Conservation (phyloP, 78 protist genomes). For the Dictyostelium capitatum region DNA sequence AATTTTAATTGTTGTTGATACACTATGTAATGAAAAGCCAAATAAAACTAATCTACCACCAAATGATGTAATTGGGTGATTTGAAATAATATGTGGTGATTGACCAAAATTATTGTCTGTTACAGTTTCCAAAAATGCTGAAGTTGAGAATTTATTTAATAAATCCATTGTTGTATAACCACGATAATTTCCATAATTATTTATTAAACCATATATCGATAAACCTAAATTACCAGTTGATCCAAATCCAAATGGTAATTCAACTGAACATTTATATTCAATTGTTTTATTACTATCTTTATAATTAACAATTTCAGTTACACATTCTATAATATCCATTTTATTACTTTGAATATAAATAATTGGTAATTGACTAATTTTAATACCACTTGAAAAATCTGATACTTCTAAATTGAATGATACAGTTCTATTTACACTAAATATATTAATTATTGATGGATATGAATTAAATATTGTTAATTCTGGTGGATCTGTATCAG, state of each 20-base stretch:
- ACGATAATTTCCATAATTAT: neutral
- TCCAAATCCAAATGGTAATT: conserved; percentile 8
- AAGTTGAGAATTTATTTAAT: too few relatives aligned
- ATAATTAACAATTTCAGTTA: neutral
- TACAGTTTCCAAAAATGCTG: neutral
- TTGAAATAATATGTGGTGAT: neutral
- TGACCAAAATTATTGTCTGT: neutral
- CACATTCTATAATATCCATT: neutral
- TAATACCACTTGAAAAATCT: neutral
- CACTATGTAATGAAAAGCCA: neutral
- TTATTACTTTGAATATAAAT: neutral
- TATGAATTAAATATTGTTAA: neutral
- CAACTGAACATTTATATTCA: neutral
- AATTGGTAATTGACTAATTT: neutral
- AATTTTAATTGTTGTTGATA: too few relatives aligned
- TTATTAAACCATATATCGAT: neutral
- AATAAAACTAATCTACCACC: neutral
- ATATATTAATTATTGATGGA: neutral
- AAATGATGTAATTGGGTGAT: neutral
- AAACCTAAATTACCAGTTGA: neutral
- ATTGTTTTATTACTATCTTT: too few relatives aligned
- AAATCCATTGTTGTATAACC: neutral
- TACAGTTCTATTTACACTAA: neutral
- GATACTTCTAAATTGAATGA: neutral
- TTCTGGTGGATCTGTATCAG: neutral